Evolutionary conservation across 108 stramenopile genomes (phyloP).

Genomic region (Skeletonema marinoi): DNA sequence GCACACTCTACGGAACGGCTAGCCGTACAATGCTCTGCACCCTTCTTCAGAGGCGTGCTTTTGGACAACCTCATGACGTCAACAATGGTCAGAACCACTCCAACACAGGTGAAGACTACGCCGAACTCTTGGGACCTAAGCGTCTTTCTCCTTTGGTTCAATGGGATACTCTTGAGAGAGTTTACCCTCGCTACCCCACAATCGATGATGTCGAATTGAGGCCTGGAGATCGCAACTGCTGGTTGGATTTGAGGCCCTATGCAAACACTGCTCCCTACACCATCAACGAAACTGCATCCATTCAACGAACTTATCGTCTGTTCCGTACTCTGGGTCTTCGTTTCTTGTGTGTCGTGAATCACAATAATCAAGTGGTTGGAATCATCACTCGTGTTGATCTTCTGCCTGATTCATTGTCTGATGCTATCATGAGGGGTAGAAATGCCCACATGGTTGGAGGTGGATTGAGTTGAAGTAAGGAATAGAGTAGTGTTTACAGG

Average conservation of each 20-base stretch:
- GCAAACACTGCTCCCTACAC: conserved; percentile 96
- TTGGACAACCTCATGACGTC: conserved; percentile 76
- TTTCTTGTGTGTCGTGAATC: conserved; percentile 92
- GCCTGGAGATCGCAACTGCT: conserved; percentile 82
- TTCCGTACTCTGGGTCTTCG: conserved; percentile 97
- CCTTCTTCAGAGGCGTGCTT: conserved; percentile 86
- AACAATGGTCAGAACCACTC: conserved; percentile 63
- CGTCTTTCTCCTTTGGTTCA: conserved; percentile 88
- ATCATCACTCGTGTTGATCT: conserved; percentile 88
- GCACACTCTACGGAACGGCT: conserved; percentile 91
- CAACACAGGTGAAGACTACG: conserved; percentile 53
- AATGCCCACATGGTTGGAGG: conserved; percentile 60
- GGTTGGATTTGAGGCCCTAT: conserved; percentile 96
- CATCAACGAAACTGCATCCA: conserved; percentile 91
- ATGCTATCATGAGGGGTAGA: conserved; percentile 80
- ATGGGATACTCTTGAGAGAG: conserved; percentile 94
- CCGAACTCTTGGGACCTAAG: conserved; percentile 63
- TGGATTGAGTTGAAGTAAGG: neutral
- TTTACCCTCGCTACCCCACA: conserved; percentile 92
- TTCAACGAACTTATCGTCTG: conserved; percentile 92
- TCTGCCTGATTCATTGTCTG: conserved; percentile 73
- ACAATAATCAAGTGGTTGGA: conserved; percentile 91
- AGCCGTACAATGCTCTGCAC: conserved; percentile 86
- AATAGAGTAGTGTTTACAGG: neutral
- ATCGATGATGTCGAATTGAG: conserved; percentile 85